Percentiles rank a stretch among this genome's conserved stretches.
Conservation (phyloP, 2,329 filamentous ascomycete genomes). For the Fusarium temperatum region DNA sequence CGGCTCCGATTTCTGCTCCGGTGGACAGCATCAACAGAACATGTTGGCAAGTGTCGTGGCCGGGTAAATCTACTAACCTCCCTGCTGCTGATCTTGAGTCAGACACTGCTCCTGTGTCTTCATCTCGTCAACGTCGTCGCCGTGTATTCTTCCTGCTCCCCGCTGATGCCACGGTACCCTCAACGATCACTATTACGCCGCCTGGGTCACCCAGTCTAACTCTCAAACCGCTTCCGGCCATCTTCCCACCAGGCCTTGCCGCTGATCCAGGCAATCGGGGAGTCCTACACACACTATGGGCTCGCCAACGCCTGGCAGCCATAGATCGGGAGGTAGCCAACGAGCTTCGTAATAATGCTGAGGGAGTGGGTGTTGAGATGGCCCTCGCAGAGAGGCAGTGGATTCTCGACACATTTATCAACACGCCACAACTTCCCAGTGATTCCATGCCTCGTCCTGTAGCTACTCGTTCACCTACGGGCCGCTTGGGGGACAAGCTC, state of each 20-base stretch:
- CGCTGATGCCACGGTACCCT: constrained; percentile 75
- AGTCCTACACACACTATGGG: constrained; percentile 90
- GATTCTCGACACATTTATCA: constrained; percentile 80
- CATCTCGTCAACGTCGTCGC: constrained; percentile 54
- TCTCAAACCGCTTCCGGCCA: constrained; percentile 85
- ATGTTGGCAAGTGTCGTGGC: constrained; percentile 82
- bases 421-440: constrained; percentile 36
- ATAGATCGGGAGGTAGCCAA: constrained; percentile 79
- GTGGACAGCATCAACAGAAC: constrained; percentile 14
- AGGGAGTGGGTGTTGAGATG: constrained; percentile 87
- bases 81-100: constrained; percentile 60
- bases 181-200: constrained; percentile 72
- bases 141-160: constrained; percentile 85
- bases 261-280: constrained; percentile 78
- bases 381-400: constrained; percentile 83
- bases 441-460: constrained; percentile 48
- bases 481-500: constrained; percentile 80
- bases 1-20: constrained; percentile 13
- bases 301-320: constrained; percentile 79
- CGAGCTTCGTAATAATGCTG: constrained; percentile 77
- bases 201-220: constrained; percentile 54
- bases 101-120: constrained; percentile 43
- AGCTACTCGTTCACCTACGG: constrained; percentile 72
- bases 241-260: constrained; percentile 81
- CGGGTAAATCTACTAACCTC: constrained; percentile 78